Evolutionary conservation across 1,139 yeast species (phyloP), one percentile per base, ranked within the genome.

Genomic region (Candida neerlandica): DNA sequence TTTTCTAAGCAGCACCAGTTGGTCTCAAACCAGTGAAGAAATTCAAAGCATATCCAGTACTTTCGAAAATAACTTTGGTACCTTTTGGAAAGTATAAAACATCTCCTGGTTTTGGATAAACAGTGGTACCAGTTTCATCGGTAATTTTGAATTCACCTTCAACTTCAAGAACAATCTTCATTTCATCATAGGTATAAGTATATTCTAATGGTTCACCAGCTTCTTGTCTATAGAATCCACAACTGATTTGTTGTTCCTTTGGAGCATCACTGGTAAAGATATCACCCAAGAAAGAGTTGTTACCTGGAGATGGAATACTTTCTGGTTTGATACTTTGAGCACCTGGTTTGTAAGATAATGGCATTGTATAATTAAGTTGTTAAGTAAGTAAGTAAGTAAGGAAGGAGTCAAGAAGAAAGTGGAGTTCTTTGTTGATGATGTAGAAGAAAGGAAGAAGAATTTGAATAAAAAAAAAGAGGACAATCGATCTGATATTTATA

Each of bases 141-240:
- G 81, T 62, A 57, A 85, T 73, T 50, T 71, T 71, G 73, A 81
- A 82, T 60, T 81, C 84, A 54, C 89, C 89, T 62, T 77, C 82
- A 51, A 80, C 84, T 63, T 83, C 87, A 57, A 84, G 70, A 62
- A 84, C 77, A 59, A 85, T 75, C 69, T 85, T 85, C 86, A 82
- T 83, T 70, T 85, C 90, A 62, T 85, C 89, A 66, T 84, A 85
- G 61, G 71, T 71, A 67, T 85, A 85, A 49, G 73, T 69, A 75
- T 84, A 85, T 21, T 80, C 87, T 61, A 85, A 77, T 45, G 86
- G 80, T 62, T 81, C 84, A 51, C 89, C 89, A 54, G 73, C 71
- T 64, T 82, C 85, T 69, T 84, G 89, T 60, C 75, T 78, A 77
- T 80, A 85, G 70, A 85, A 84, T 41, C 90, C 90, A 63, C 85